Evolutionary conservation across 139 green algal species (phyloP).

Genomic region (Eudorina sp.): DNA sequence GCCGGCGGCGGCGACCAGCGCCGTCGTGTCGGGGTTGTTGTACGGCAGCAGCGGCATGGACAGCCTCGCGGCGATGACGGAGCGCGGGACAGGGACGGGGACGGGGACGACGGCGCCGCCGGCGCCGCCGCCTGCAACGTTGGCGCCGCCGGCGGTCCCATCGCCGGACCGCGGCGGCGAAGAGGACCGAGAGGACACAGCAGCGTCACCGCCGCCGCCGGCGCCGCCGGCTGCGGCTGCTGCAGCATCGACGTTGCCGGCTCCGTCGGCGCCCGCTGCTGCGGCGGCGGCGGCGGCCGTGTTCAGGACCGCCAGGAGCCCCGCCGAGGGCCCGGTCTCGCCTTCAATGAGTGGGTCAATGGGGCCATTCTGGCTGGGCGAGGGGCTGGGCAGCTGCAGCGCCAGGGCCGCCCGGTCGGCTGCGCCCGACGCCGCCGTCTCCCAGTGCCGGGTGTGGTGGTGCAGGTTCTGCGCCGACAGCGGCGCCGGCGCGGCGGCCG

Average conservation of each 20-base stretch:
- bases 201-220: neutral
- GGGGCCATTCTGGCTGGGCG: slow-evolving; percentile 28
- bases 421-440: neutral
- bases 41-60: neutral
- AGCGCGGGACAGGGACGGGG: neutral
- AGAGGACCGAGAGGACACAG: neutral
- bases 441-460: slow-evolving; percentile 27
- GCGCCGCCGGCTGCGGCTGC: neutral
- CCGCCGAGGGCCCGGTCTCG: neutral
- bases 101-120: neutral
- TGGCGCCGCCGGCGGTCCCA: neutral
- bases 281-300: neutral
- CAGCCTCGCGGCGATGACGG: neutral
- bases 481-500: neutral
- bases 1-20: neutral
- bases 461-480: slow-evolving; percentile 28
- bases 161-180: neutral
- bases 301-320: neutral
- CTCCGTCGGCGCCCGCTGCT: neutral
- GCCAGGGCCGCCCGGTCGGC: neutral
- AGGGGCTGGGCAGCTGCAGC: slow-evolving; percentile 24
- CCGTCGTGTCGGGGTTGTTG: neutral
- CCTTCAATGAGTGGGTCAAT: slow-evolving; percentile 10
- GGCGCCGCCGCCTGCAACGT: neutral
- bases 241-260: neutral